Evolutionary conservation across 2,329 filamentous ascomycete species (phyloP), one percentile per base, ranked within the genome.

Genomic region (Passalora sequoiae): DNA sequence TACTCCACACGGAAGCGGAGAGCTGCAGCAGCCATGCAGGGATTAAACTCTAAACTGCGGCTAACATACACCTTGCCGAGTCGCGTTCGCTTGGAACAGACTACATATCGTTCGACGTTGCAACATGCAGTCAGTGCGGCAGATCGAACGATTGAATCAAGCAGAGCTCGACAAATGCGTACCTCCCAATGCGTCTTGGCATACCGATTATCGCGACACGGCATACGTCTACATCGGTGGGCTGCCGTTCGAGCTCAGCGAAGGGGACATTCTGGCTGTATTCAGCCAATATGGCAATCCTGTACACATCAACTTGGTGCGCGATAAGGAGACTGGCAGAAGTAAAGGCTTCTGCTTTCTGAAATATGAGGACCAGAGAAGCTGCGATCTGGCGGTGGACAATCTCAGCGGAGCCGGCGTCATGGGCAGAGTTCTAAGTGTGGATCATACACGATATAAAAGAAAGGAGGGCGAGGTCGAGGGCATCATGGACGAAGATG

Each of bases 221-320:
- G 94, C 92, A 47, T 98, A 91, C 66, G 73, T 98, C 63, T 95
- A 96, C 73, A 89, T 98, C 56, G 94, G 94, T 61, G 91, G 91
- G 20, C 77, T 98, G 9, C 88, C 89, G 3, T 94, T 86, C 68
- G 87, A 94, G 60, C 77, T 98, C 29, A 89, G 88, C 37, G 92
- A 98, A 71, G 94, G 94, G 67, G 92, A 98, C 67, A 77, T 98
- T 50, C 80, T 97, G 55, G 89, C 89, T 8, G 94, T 98, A 48
- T 98, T 97, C 72, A 95, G 89, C 5, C 92, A 98, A 66, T 98
- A 84, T 62, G 92, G 92, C 57, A 91, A 97, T 63, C 94, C 94
- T 2, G 86, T 89, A 3, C 94, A 91, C 68, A 76, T 98, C 46
- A 94, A 96, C 59, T 79, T 98, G 9, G 82, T 84, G 36, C 87